Evolutionary conservation across 495 filamentous ascomycete genomes (phyloP).

Genomic region (Aspergillus ostianus): DNA sequence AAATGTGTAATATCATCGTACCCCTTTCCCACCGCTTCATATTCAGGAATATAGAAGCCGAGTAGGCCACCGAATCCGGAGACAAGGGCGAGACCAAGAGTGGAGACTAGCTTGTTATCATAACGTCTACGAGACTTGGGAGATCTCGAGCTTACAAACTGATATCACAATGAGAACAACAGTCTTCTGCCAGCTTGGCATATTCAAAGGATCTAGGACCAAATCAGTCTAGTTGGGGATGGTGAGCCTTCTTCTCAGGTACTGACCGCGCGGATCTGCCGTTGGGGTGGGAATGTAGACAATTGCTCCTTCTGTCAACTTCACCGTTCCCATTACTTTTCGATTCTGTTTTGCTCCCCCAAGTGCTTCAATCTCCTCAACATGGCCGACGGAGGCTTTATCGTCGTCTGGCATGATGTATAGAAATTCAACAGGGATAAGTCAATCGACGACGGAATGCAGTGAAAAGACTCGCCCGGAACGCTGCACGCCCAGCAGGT

Average conservation of each 20-base stretch:
- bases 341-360: not conserved
- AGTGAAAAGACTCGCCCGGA: not conserved
- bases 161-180: slow-evolving; percentile 27
- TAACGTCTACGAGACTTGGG: not conserved
- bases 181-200: slow-evolving; percentile 26
- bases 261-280: slow-evolving; percentile 26
- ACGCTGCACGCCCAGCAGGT: too few species aligned
- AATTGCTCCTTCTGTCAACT: slow-evolving; percentile 27
- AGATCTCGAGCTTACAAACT: slow-evolving; percentile 16
- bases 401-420: slow-evolving; percentile 3
- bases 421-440: not conserved
- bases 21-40: slow-evolving; percentile 19
- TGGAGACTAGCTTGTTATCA: slow-evolving; percentile 18
- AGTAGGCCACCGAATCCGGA: slow-evolving; percentile 31
- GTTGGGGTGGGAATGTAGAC: slow-evolving; percentile 33
- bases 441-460: not conserved
- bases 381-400: slow-evolving; percentile 13
- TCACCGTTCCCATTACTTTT: slow-evolving; percentile 31
- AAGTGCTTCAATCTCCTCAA: slow-evolving; percentile 23
- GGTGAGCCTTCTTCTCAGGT: not conserved
- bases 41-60: slow-evolving; percentile 25
- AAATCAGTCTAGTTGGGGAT: not conserved
- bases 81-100: slow-evolving; percentile 27
- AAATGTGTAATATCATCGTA: slow-evolving; percentile 29
- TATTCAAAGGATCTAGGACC: slow-evolving; percentile 28